phyloP scores from a whole-genome alignment of 176 grass and related monocot species.

The Tillandsia leiboldiana region DNA sequence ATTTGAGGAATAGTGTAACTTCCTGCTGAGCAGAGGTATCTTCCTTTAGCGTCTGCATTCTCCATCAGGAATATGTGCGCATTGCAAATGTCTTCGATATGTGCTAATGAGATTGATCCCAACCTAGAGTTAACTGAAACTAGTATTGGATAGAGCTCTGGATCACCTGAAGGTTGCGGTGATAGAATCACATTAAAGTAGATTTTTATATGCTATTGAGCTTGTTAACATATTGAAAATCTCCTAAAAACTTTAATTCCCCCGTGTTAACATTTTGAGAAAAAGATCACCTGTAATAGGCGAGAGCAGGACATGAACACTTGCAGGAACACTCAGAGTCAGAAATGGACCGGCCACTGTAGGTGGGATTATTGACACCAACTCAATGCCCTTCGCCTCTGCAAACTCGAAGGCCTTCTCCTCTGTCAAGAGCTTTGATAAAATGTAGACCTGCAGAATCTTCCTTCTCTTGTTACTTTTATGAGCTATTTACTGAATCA shows the following conservation, averaged over 20 bases:
- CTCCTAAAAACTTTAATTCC: too few species aligned
- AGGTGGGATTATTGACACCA: constrained; percentile 52
- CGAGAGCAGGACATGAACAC: constrained; percentile 64
- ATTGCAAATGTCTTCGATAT: constrained; percentile 70
- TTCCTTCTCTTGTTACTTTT: too few species aligned
- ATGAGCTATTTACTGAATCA: not conserved
- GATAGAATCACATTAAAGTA: not conserved
- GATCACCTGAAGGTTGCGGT: constrained; percentile 32
- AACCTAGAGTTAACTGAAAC: constrained; percentile 57
- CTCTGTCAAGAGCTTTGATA: constrained; percentile 70
- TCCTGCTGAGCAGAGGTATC: constrained; percentile 43
- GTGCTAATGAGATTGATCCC: constrained; percentile 61
- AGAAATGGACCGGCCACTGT: constrained; percentile 76
- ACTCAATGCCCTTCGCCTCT: constrained; percentile 42
- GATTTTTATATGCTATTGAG: too few species aligned
- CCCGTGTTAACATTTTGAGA: not conserved
- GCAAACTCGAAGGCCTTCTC: constrained; percentile 63
- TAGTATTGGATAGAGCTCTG: constrained; percentile 42
- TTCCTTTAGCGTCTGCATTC: constrained; percentile 25
- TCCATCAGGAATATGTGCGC: constrained; percentile 72
- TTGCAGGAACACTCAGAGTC: constrained; percentile 56
- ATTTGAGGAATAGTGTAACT: constrained; percentile 29
- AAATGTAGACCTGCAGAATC: constrained; percentile 48
- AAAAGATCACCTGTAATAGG: constrained; percentile 43
- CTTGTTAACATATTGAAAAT: too few species aligned